Base-by-base conservation (phyloP, 2,329 filamentous ascomycete species). In the Colletotrichum sp. region DNA sequence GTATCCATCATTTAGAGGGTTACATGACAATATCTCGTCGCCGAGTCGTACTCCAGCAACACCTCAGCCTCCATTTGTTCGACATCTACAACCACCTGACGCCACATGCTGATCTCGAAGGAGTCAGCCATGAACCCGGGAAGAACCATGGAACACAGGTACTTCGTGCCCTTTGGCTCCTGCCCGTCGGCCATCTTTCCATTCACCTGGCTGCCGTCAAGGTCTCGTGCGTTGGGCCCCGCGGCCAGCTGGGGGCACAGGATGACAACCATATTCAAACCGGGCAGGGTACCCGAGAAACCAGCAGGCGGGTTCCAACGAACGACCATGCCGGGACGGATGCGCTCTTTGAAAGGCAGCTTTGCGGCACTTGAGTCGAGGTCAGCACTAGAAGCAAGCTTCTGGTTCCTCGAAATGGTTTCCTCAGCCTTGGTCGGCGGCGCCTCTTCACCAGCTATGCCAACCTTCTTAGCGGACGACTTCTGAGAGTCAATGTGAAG, bases 241-340 rank as follows among this genome's bases (percentile, higher is more conserved):
- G 81, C 79, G 7, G 70, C 78, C 6, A 48, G 43, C 3, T 70
- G 80, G 1, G 80, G 79, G 28, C 81, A 82, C 27, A 87, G 77
- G 2, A 87, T 76, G 71, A 85, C 79, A 1, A 78, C 82, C 62
- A 84, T 76, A n/a, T 82, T 82, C 32, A 79, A 76, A 3, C 77
- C 73, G 8, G 78, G 76, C 10, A 77, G 62, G 2, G 52, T 76
- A 8, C 70, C 65, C 3, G 71, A 68, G 6, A 76, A 78, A 8
- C 77, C 76, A 4, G 70, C 52, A 6, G 79, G 66, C 0, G 80
- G 79, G 0, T 77, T 81, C 80, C 83, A 86, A n/a, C 79, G 79
- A 6, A 87, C 81, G 3, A 83, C 83, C 85, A 87, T 87, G 2
- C 86, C 86, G 0, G 87, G 84, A 1, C 84, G 80, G 22, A 88